A percentile compares a stretch with the other conserved stretches of the same genome.
phyloP scores from a whole-genome alignment of 78 protist genomes.

The Acrasis kona region DNA sequence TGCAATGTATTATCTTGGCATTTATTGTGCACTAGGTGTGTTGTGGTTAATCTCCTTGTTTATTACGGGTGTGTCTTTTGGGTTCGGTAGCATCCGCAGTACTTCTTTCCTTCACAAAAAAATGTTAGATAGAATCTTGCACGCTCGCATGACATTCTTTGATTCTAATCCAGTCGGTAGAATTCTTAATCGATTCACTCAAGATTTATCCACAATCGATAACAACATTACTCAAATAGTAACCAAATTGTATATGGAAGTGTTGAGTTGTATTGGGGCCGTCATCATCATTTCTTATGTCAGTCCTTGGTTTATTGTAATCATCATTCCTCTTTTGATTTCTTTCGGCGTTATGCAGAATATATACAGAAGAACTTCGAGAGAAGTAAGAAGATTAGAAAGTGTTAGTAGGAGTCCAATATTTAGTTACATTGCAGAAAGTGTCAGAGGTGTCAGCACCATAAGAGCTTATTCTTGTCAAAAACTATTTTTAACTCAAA shows the following conservation, averaged over 20 bases:
- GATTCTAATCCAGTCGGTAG: conserved; percentile 97
- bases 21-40: neutral
- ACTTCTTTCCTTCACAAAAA: neutral
- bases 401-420: conserved; percentile 73
- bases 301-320: neutral
- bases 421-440: conserved; percentile 68
- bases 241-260: too few relatives aligned
- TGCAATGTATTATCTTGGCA: neutral
- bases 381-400: conserved; percentile 68
- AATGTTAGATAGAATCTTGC: conserved; percentile 40
- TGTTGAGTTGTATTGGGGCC: too few relatives aligned
- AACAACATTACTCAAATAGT: too few relatives aligned
- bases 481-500: too few relatives aligned
- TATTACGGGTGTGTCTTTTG: neutral
- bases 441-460: conserved; percentile 76
- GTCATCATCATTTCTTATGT: conserved; percentile 4
- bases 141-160: conserved; percentile 88
- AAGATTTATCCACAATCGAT: conserved; percentile 14
- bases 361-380: conserved; percentile 43
- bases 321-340: neutral
- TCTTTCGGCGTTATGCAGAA: conserved; percentile 50
- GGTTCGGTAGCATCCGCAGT: neutral
- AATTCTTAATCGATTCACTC: conserved; percentile 88
- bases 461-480: conserved; percentile 89
- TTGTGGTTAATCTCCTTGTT: neutral